Conservation (phyloP, 2,329 filamentous ascomycete genomes). For the Emmonsia crescens region DNA sequence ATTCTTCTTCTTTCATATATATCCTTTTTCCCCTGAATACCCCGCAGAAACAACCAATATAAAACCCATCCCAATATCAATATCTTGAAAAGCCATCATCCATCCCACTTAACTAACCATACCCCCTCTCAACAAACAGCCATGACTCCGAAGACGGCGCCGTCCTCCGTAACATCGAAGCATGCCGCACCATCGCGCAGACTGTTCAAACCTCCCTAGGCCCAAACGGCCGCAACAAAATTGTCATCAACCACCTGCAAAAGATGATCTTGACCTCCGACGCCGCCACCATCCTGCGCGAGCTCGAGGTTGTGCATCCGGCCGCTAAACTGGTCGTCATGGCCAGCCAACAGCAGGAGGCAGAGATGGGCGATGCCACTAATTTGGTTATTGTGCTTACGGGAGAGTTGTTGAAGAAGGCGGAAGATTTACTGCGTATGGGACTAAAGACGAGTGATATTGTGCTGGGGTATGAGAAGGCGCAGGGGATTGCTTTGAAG, state of each 20-base stretch:
- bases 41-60: neutral
- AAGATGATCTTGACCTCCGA: constrained; percentile 99
- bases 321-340: constrained; percentile 96
- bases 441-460: constrained; percentile 98
- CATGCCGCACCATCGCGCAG: constrained; percentile 87
- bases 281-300: constrained; percentile 90
- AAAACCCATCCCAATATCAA: neutral
- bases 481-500: constrained; percentile 77
- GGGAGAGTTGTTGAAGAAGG: constrained; percentile 91
- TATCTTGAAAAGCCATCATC: neutral
- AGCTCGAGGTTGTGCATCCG: constrained; percentile 96
- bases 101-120: constrained; percentile 7
- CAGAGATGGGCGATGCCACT: constrained; percentile 97
- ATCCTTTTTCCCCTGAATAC: constrained; percentile 8
- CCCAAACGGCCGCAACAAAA: constrained; percentile 97
- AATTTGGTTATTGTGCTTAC: constrained; percentile 95
- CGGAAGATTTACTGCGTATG: constrained; percentile 91
- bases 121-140: constrained; percentile 42
- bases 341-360: constrained; percentile 97
- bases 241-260: constrained; percentile 98
- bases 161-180: constrained; percentile 96
- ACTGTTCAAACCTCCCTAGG: constrained; percentile 96
- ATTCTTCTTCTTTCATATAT: constrained; percentile 4
- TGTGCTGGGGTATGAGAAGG: constrained; percentile 88
- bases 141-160: constrained; percentile 99